Conservation (phyloP, 768 basidiomycete species). For the Boletales sp. region DNA sequence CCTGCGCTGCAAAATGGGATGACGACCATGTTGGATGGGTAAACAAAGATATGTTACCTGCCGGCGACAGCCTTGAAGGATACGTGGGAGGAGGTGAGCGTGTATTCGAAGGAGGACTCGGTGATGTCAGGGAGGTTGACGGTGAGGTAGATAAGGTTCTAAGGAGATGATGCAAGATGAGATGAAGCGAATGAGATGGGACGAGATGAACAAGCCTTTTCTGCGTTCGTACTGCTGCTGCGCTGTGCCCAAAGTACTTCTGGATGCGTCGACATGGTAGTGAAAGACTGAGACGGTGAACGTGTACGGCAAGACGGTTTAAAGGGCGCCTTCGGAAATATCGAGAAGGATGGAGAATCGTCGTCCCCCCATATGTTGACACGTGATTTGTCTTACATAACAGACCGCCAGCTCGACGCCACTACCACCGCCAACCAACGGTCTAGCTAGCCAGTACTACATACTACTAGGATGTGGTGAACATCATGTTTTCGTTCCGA, state of each 20-base stretch:
- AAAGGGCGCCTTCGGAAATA: conserved; percentile 20
- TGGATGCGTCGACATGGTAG: conserved; percentile 56
- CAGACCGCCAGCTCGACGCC: not conserved
- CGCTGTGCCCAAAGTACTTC: conserved; percentile 96
- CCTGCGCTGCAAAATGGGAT: conserved; percentile 35
- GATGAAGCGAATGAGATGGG: not conserved
- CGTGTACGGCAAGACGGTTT: too few species aligned
- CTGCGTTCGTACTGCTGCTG: conserved; percentile 58
- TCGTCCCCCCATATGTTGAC: not conserved
- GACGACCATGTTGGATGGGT: not conserved
- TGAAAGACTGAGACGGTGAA: too few species aligned
- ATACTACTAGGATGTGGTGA: too few species aligned
- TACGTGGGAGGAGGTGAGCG: conserved; percentile 53
- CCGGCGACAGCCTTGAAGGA: conserved; percentile 65
- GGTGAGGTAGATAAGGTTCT: conserved; percentile 89
- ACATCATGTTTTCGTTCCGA: too few species aligned
- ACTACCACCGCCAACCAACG: too few species aligned
- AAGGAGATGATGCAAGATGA: not conserved
- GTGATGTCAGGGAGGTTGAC: conserved; percentile 78
- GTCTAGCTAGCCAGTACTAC: too few species aligned
- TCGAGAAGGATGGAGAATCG: conserved; percentile 32
- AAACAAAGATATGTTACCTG: conserved; percentile 41
- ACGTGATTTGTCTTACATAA: conserved; percentile 15
- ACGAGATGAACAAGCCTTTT: conserved; percentile 53
- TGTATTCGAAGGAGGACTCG: conserved; percentile 52